Percentiles rank a stretch among this genome's conserved stretches.
Evolutionary conservation across 305 asterid genomes (phyloP).

Genomic region (Salvia sclarea): DNA sequence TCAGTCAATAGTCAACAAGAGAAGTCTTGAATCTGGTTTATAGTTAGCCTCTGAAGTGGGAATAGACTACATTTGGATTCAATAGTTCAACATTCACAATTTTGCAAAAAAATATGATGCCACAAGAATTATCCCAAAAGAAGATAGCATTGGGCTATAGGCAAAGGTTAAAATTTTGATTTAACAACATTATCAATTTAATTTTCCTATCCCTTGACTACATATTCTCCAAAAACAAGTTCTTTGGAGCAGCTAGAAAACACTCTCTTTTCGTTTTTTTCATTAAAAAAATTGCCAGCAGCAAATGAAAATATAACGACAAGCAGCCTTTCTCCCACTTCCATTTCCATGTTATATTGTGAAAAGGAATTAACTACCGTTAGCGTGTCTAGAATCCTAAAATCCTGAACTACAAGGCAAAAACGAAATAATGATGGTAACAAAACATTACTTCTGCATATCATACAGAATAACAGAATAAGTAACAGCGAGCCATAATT

Average conservation of each 20-base stretch:
- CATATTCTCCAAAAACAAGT: not conserved
- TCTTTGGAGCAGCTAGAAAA: not conserved
- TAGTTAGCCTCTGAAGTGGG: not conserved
- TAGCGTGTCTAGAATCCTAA: not conserved
- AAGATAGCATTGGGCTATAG: not conserved
- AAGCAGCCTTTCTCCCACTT: not conserved
- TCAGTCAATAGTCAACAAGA: not conserved
- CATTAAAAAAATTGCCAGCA: not conserved
- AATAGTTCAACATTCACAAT: not conserved
- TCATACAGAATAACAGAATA: slow-evolving; percentile 3
- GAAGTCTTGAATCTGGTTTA: not conserved
- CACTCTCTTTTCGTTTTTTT: not conserved
- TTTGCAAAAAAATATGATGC: not conserved
- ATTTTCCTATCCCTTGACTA: not conserved
- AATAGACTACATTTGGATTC: too few species aligned
- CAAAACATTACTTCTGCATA: not conserved
- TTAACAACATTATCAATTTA: not conserved
- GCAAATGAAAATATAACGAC: slow-evolving; percentile 8
- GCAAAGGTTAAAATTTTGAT: not conserved
- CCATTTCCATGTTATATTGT: not conserved
- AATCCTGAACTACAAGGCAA: slow-evolving; percentile 12
- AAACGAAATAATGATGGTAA: not conserved
- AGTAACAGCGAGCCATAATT: not conserved
- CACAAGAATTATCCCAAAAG: not conserved
- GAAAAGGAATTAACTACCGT: not conserved